phyloP scores from a whole-genome alignment of 148 eudicot genomes.

The Arctostaphylos glauca region DNA sequence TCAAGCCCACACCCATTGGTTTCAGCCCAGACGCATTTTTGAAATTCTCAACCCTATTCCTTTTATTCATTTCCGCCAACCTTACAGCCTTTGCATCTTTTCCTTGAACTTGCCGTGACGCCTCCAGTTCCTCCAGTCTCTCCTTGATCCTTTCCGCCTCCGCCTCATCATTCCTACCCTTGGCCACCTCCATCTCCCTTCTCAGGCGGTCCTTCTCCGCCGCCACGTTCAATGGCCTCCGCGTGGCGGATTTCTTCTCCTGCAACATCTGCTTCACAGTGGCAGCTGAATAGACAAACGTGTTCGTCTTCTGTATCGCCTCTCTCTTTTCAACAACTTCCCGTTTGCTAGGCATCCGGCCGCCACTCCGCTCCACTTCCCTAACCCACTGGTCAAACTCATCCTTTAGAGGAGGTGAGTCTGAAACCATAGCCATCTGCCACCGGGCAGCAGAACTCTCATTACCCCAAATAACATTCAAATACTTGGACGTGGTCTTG shows the following conservation, averaged over 20 bases:
- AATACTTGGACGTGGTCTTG: conserved; percentile 83
- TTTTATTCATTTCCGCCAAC: conserved; percentile 87
- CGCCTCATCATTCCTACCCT: conserved; percentile 63
- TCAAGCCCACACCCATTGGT: conserved; percentile 49
- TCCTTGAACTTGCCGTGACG: conserved; percentile 54
- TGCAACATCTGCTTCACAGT: conserved; percentile 94
- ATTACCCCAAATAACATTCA: conserved; percentile 93
- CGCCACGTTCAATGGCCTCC: conserved; percentile 87
- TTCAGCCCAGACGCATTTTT: conserved; percentile 81
- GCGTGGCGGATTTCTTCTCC: conserved; percentile 89
- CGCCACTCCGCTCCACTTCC: conserved; percentile 82
- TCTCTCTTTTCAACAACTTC: conserved; percentile 82
- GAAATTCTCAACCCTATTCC: conserved; percentile 88
- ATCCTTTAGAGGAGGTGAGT: conserved; percentile 71
- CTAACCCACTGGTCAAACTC: conserved; percentile 86
- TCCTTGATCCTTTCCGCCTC: conserved; percentile 74
- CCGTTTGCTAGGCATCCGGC: conserved; percentile 71
- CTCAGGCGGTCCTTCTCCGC: conserved; percentile 91
- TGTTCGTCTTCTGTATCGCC: conserved; percentile 68
- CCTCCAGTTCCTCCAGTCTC: conserved; percentile 72
- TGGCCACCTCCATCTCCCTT: conserved; percentile 79
- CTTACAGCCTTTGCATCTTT: conserved; percentile 74
- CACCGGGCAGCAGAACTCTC: conserved; percentile 96
- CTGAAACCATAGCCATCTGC: conserved; percentile 98
- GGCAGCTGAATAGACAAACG: conserved; percentile 83